Conservation (phyloP, 2,329 filamentous ascomycete species). For the Escovopsis weberi region DNA sequence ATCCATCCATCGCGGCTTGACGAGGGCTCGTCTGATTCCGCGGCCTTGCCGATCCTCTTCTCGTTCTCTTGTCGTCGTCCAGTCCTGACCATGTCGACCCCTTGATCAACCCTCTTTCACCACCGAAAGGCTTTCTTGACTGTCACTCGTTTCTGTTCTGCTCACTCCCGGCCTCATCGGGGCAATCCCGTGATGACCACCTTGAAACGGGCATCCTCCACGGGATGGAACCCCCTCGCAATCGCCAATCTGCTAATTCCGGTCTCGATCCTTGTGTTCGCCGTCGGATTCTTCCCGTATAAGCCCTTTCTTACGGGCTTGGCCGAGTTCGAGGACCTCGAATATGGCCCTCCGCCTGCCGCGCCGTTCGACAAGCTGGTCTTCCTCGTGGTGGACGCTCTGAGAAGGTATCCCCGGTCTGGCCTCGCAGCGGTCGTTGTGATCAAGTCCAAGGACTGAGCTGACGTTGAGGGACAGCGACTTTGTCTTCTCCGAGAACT, state of each 20-base stretch:
- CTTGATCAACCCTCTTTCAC: background rate
- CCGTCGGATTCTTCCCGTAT: constrained; percentile 90
- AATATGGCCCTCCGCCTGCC: constrained; percentile 40
- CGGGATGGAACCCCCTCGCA: constrained; percentile 32
- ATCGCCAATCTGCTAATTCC: constrained; percentile 67
- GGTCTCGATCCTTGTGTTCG: constrained; percentile 61
- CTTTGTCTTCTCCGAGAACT: constrained; percentile 73
- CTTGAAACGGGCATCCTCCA: constrained; percentile 12
- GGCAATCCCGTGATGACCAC: constrained; percentile 9
- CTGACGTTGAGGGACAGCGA: constrained; percentile 43
- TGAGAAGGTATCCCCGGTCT: constrained; percentile 52
- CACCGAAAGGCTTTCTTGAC: background rate
- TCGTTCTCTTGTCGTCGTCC: no score
- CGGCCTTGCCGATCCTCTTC: no score
- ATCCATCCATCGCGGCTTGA: no score
- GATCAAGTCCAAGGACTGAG: background rate
- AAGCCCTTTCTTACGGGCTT: constrained; percentile 85
- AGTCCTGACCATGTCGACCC: no score
- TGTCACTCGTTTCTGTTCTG: background rate
- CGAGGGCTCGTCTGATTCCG: no score
- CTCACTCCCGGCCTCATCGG: no score
- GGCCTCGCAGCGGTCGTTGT: background rate
- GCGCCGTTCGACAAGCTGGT: constrained; percentile 77
- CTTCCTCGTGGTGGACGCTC: constrained; percentile 95
- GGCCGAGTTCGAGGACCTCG: constrained; percentile 48